A percentile compares a stretch with the other conserved stretches of the same genome.
These are phyloP conservation scores for Trametes pubescens DNA, from an alignment of 1,284 basidiomycete species.

Conservation along the genomic window DNA sequence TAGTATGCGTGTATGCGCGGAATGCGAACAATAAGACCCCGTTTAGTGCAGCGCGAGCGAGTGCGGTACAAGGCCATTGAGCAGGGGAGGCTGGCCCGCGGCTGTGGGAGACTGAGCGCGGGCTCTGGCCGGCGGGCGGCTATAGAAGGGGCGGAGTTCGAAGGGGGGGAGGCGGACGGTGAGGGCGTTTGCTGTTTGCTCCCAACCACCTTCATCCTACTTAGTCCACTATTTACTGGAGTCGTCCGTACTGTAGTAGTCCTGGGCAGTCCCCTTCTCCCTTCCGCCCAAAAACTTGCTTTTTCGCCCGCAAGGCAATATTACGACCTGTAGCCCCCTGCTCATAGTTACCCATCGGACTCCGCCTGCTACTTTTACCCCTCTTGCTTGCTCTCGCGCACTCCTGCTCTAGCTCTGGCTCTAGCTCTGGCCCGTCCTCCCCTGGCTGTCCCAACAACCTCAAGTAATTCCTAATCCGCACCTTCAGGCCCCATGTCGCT, in stretches of 20 bases:
- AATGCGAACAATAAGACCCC: conserved; percentile 17
- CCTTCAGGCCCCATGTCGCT: conserved; percentile 82
- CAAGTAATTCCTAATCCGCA: conserved; percentile 85
- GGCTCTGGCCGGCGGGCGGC: conserved; percentile 31
- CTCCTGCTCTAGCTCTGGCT: conserved; percentile 21
- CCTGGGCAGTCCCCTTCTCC: conserved; percentile 48
- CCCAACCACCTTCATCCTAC: conserved; percentile 57
- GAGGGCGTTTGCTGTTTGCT: conserved; percentile 43
- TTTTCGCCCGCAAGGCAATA: conserved; percentile 41
- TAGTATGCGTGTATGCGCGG: conserved; percentile 9
- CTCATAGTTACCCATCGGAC: conserved; percentile 59
- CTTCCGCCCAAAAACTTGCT: conserved; percentile 49
- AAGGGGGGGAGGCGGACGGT: conserved; percentile 37
- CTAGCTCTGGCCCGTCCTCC: conserved; percentile 21
- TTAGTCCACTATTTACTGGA: conserved; percentile 55
- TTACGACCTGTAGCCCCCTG: conserved; percentile 51
- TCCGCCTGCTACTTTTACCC: conserved; percentile 42
- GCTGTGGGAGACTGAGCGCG: conserved; percentile 6
- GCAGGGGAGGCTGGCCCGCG: background rate
- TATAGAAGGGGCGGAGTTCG: conserved; percentile 51
- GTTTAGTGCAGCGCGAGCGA: conserved; percentile 4
- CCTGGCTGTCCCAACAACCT: conserved; percentile 44
- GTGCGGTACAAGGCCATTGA: background rate
- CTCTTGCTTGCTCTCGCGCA: conserved; percentile 44
- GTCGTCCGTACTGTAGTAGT: conserved; percentile 51